A percentile compares a stretch with the other conserved stretches of the same genome.
Conservation (phyloP, 768 basidiomycete species). For the Leccinum rimulosum region DNA sequence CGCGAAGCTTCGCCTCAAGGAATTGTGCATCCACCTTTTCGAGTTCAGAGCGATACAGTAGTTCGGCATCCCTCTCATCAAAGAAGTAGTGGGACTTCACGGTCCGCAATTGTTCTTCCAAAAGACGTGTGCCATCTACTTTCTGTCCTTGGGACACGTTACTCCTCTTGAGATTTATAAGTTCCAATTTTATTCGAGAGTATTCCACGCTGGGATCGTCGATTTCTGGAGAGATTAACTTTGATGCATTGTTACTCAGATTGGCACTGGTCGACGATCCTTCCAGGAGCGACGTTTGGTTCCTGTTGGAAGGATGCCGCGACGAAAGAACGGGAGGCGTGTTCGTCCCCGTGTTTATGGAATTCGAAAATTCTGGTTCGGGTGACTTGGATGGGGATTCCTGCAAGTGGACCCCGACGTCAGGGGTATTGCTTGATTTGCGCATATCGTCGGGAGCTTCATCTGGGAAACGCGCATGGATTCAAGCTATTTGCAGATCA, state of each 20-base stretch:
- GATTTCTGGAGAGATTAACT: conserved; percentile 35
- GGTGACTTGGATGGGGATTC: neutral
- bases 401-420: neutral
- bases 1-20: conserved; percentile 45
- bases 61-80: conserved; percentile 62
- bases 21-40: conserved; percentile 43
- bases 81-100: conserved; percentile 68
- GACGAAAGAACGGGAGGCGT: conserved; percentile 40
- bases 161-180: conserved; percentile 44
- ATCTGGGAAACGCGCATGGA: conserved; percentile 2
- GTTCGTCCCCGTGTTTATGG: conserved; percentile 38
- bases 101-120: conserved; percentile 45
- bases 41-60: conserved; percentile 51
- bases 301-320: neutral
- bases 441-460: conserved; percentile 14
- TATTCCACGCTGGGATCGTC: conserved; percentile 63
- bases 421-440: conserved; percentile 4
- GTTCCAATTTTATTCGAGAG: conserved; percentile 57
- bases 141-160: conserved; percentile 25
- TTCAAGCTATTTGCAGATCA: neutral
- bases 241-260: conserved; percentile 22
- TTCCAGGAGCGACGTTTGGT: conserved; percentile 3
- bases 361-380: conserved; percentile 2
- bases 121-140: conserved; percentile 31
- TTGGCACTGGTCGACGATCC: conserved; percentile 7